Evolutionary conservation across 495 filamentous ascomycete genomes (phyloP).

Genomic region (Articulospora tetracladia): DNA sequence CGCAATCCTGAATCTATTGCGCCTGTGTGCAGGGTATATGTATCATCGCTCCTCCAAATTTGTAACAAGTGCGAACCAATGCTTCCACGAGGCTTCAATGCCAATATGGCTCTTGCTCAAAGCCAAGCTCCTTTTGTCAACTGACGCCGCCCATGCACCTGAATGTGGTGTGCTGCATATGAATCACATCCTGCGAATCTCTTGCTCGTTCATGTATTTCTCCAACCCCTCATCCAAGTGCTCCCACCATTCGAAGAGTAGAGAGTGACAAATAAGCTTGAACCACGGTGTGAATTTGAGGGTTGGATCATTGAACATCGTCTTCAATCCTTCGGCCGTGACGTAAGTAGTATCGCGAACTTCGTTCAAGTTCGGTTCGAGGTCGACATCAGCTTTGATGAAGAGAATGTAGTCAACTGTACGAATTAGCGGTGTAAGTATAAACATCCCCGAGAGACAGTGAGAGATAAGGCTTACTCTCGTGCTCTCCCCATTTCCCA

Average conservation of each 20-base stretch:
- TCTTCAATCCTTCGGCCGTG: slow-evolving; percentile 73
- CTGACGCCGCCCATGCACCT: slow-evolving; percentile 8
- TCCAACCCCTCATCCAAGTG: slow-evolving; percentile 78
- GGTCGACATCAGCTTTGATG: slow-evolving; percentile 88
- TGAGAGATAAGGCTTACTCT: slow-evolving; percentile 53
- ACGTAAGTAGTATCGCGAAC: slow-evolving; percentile 81
- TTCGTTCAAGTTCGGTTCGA: slow-evolving; percentile 81
- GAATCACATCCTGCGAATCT: slow-evolving; percentile 77
- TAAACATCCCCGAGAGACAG: neutral
- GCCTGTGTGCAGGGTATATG: slow-evolving; percentile 5
- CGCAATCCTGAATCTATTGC: slow-evolving; percentile 10
- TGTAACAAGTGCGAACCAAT: neutral
- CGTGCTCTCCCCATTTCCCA: slow-evolving; percentile 98
- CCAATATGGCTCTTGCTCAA: neutral
- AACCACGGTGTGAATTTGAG: slow-evolving; percentile 98
- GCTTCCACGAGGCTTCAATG: neutral
- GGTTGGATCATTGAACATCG: slow-evolving; percentile 74
- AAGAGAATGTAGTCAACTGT: slow-evolving; percentile 98
- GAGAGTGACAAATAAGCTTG: slow-evolving; percentile 95
- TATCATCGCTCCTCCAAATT: slow-evolving; percentile 2
- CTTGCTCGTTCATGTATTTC: slow-evolving; percentile 78
- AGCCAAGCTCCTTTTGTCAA: neutral
- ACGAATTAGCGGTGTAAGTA: slow-evolving; percentile 1
- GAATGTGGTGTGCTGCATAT: neutral
- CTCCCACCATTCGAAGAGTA: slow-evolving; percentile 99